phyloP scores from a whole-genome alignment of 129 eudicot genomes.

The Kitagawia praeruptora region DNA sequence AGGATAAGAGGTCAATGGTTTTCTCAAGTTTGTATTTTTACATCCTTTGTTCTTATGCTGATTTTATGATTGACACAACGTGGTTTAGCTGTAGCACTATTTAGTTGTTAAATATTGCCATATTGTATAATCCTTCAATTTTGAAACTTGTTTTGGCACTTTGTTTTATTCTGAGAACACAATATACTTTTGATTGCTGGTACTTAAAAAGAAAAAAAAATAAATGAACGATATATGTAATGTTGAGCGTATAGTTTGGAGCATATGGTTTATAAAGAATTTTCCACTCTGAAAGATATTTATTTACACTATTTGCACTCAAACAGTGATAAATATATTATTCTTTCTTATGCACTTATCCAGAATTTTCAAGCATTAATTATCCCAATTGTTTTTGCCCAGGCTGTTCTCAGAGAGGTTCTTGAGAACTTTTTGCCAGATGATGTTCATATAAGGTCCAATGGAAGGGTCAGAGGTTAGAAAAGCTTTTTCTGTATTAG shows the following conservation, averaged over 20 bases:
- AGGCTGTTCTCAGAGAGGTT: conserved; percentile 96
- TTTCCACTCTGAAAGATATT: not conserved
- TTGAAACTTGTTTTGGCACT: not conserved
- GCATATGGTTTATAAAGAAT: not conserved
- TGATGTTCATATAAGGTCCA: conserved; percentile 80
- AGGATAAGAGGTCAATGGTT: not conserved
- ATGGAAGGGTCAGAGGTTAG: conserved; percentile 94
- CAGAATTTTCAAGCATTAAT: not conserved
- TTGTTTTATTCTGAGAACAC: not conserved
- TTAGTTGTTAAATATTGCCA: not conserved
- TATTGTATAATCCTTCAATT: not conserved
- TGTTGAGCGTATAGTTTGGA: not conserved
- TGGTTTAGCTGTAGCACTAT: not conserved
- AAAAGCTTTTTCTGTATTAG: not conserved
- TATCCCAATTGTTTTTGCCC: not conserved
- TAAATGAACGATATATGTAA: not conserved
- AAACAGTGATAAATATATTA: not conserved
- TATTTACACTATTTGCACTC: not conserved
- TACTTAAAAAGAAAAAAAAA: not conserved
- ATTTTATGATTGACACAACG: not conserved
- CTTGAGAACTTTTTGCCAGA: conserved; percentile 71
- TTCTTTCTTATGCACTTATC: not conserved
- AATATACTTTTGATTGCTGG: not conserved
- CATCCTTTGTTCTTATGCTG: not conserved
- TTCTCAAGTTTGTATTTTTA: not conserved